Percentiles rank a stretch among this genome's conserved stretches.
These are phyloP conservation scores for Vitis hybrid DNA, from an alignment of 177 flowering plant genomes.

Conservation along the genomic window DNA sequence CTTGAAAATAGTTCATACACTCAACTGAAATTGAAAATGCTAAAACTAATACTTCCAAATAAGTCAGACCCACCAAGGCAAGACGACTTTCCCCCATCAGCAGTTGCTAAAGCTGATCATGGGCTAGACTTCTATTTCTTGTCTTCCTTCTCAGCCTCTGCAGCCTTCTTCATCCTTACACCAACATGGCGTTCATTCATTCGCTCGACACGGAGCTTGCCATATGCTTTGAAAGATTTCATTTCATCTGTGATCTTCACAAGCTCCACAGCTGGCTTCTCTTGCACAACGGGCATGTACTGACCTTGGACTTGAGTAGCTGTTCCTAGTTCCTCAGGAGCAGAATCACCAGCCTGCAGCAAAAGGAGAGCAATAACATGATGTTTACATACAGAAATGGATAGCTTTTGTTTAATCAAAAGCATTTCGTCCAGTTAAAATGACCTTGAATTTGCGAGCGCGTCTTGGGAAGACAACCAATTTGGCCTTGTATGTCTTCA, in stretches of 20 bases:
- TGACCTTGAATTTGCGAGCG: conserved; percentile 65
- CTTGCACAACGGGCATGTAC: conserved; percentile 47
- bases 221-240: conserved; percentile 74
- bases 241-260: conserved; percentile 69
- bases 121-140: conserved; percentile 34
- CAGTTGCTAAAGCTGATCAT: no score
- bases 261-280: conserved; percentile 51
- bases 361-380: no score
- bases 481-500: conserved; percentile 84
- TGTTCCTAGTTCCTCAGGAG: conserved; percentile 53
- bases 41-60: no score
- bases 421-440: no score
- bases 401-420: no score
- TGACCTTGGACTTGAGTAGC: conserved; percentile 58
- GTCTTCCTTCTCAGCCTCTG: conserved; percentile 90
- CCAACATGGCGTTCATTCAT: conserved; percentile 58
- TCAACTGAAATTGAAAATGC: no score
- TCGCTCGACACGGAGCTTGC: conserved; percentile 66
- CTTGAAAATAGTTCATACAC: no score
- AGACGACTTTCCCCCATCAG: no score
- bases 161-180: conserved; percentile 69
- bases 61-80: no score
- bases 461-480: conserved; percentile 83
- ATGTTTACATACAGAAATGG: no score
- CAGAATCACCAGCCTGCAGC: conserved; percentile 66